A percentile compares a stretch with the other conserved stretches of the same genome.
phyloP scores from a whole-genome alignment of 257 asterid species.

The Verbena officinalis region DNA sequence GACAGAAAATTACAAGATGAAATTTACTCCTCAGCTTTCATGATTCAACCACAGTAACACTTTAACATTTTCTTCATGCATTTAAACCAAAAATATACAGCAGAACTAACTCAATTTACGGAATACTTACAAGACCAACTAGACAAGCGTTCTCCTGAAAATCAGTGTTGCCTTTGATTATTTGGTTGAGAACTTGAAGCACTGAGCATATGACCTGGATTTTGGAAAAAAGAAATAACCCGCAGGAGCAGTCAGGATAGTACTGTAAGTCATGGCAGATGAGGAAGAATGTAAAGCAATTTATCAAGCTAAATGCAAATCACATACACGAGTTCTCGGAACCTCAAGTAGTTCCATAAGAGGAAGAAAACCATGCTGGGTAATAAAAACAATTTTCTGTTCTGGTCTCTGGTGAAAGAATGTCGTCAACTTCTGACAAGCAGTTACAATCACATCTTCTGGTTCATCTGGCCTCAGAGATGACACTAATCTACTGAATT shows the following conservation, averaged over 20 bases:
- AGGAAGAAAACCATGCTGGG: conserved; percentile 96
- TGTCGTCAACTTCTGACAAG: conserved; percentile 86
- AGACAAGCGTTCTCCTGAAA: conserved; percentile 98
- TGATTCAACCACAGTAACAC: not conserved
- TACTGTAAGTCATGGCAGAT: conserved; percentile 5
- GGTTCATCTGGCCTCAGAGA: conserved; percentile 93
- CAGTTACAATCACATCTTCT: conserved; percentile 82
- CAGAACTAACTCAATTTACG: conserved; percentile 23
- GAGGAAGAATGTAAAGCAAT: conserved; percentile 25
- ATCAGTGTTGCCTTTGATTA: conserved; percentile 88
- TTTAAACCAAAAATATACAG: conserved; percentile 7
- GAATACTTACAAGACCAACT: conserved; percentile 87
- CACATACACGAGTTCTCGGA: conserved; percentile 82
- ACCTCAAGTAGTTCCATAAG: conserved; percentile 91
- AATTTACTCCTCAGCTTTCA: not conserved
- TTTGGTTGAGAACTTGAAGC: conserved; percentile 89
- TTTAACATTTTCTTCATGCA: conserved; percentile 16
- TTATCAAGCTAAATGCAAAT: conserved; percentile 32
- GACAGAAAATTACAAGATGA: conserved; percentile 4
- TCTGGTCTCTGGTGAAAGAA: conserved; percentile 91
- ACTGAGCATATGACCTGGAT: conserved; percentile 82
- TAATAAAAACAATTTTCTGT: conserved; percentile 85
- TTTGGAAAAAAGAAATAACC: conserved; percentile 19
- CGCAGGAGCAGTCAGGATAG: conserved; percentile 12
- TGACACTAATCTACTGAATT: conserved; percentile 84